Percentiles rank a stretch among this genome's conserved stretches.
phyloP scores from a whole-genome alignment of 345 rosid species.

The Draba incana region DNA sequence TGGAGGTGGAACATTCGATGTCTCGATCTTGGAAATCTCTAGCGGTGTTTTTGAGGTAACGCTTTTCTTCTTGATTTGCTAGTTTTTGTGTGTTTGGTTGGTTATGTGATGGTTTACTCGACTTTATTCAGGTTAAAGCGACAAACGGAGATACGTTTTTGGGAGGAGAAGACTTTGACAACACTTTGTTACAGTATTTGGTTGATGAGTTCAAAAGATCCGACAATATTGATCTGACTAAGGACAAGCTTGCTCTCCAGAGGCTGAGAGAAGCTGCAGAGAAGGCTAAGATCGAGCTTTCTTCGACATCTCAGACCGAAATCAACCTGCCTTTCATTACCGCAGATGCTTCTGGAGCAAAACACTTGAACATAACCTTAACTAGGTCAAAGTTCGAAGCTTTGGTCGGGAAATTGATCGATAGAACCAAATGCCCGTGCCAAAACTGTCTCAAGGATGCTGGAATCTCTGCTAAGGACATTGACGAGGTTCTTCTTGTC shows the following conservation, averaged over 20 bases:
- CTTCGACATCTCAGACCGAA: constrained; percentile 54
- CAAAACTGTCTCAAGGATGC: constrained; percentile 56
- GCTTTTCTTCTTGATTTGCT: not conserved
- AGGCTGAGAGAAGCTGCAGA: constrained; percentile 58
- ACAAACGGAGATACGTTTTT: constrained; percentile 57
- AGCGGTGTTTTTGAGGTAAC: constrained; percentile 59
- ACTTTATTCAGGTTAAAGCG: constrained; percentile 61
- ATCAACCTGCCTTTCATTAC: constrained; percentile 55
- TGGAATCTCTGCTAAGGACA: constrained; percentile 43
- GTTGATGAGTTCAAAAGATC: constrained; percentile 48
- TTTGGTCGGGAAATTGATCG: constrained; percentile 45
- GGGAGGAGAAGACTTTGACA: constrained; percentile 63
- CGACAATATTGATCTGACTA: constrained; percentile 49
- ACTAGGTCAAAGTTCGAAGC: constrained; percentile 52
- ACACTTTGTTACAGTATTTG: constrained; percentile 48
- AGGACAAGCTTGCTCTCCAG: constrained; percentile 56
- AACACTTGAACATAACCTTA: constrained; percentile 51
- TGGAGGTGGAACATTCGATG: constrained; percentile 60
- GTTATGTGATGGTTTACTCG: constrained; percentile 2
- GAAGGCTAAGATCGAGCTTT: constrained; percentile 55
- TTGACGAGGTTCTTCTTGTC: constrained; percentile 53
- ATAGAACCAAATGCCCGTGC: constrained; percentile 46
- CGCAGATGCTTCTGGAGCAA: constrained; percentile 53
- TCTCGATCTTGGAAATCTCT: constrained; percentile 52
- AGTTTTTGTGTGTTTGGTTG: not conserved